Evolutionary conservation across 2,329 filamentous ascomycete genomes (phyloP), one percentile per base, ranked within the genome.

Genomic region (Aspergillus candidus): DNA sequence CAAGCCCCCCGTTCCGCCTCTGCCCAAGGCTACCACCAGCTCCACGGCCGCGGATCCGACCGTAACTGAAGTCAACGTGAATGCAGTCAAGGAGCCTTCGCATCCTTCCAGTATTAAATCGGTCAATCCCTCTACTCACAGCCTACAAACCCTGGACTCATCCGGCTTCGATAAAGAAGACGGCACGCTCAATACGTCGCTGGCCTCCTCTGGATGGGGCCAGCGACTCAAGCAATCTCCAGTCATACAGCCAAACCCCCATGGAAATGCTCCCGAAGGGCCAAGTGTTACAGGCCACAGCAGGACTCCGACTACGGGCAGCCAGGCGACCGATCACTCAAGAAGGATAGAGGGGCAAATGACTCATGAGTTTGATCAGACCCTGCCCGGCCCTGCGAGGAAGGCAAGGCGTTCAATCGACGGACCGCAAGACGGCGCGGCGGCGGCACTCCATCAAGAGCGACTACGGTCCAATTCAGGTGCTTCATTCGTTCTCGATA

Each of bases 1-100:
- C 4, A 72, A 68, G 52, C 62, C 67, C n/a, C 66, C 61, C 35
- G 54, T 64, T 40, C 57, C 56, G 6, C 60, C 67, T 12, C 50
- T 68, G 17, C 61, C 63, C 6, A 72, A 65, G 38, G 56, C 53
- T 15, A 56, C 48, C 6, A 49, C 52, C 36, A 60, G 54, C 44
- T 58, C 56, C 44, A 50, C 46, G 51, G 65, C 49, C 69, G 71
- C 56, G 65, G 77, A 57, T 51, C 64, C 55, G 64, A 73, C 59
- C 54, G 65, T 65, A 56, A 74, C 48, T 65, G 80, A 71, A 50
- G 43, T 70, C 12, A 63, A 69, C 48, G 66, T 69, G 36, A 69
- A 65, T 49, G 65, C 63, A 31, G 44, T 60, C 11, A 63, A 57
- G 40, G 61, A 65, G 32, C 47, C 50, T 31, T 41, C 53, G 17